Conservation (phyloP, 768 basidiomycete species). For the Collybia nuda region DNA sequence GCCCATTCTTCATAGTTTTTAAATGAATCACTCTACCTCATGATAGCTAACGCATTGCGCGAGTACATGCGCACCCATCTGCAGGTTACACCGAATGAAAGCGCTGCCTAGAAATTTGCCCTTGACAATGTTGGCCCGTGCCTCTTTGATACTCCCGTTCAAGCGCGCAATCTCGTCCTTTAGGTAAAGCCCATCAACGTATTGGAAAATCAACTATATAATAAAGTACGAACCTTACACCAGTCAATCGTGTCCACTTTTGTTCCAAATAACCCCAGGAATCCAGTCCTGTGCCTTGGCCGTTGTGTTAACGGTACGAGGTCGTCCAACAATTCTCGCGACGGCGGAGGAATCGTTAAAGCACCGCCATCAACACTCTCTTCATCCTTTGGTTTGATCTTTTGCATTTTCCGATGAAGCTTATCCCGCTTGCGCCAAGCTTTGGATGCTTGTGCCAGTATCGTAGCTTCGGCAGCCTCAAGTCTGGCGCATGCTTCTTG, state of each 20-base stretch:
- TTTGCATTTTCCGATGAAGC: constrained; percentile 29
- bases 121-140: constrained; percentile 32
- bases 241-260: constrained; percentile 71
- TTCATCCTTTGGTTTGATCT: constrained; percentile 24
- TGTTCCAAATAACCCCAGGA: constrained; percentile 49
- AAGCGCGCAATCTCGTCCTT: constrained; percentile 52
- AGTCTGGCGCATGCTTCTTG: constrained; percentile 50
- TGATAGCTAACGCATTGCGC: constrained; percentile 59
- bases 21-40: constrained; percentile 29
- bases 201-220: background rate
- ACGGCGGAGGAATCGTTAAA: constrained; percentile 21
- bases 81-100: constrained; percentile 70
- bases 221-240: constrained; percentile 42
- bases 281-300: constrained; percentile 51
- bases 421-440: constrained; percentile 39
- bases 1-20: background rate
- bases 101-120: constrained; percentile 52
- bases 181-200: background rate
- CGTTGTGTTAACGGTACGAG: constrained; percentile 50
- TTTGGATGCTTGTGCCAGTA: constrained; percentile 41
- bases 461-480: constrained; percentile 52
- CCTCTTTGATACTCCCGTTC: constrained; percentile 41
- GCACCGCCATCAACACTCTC: constrained; percentile 17
- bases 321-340: constrained; percentile 42
- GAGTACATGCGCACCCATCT: constrained; percentile 73